A percentile compares a stretch with the other conserved stretches of the same genome.
Conservation (phyloP, 208 protist species). For the Trypanosoma vivax region DNA sequence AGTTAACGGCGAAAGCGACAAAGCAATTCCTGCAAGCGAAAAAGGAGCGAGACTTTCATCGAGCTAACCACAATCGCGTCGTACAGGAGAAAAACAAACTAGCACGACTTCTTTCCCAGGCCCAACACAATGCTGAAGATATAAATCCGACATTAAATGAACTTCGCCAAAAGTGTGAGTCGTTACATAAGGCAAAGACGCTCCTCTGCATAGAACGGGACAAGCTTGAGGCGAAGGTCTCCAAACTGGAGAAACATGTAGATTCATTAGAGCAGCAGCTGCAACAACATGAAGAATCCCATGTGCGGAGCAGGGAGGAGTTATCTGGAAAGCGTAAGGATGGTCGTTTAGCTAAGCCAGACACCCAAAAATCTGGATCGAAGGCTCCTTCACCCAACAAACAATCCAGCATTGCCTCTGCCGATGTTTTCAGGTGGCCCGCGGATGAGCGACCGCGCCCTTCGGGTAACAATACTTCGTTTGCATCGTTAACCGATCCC, state of each 20-base stretch:
- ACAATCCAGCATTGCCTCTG: neutral
- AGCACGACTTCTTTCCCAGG: slow-evolving; percentile 60
- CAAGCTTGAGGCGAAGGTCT: slow-evolving; percentile 50
- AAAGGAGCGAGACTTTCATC: slow-evolving; percentile 89
- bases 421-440: slow-evolving; percentile 50
- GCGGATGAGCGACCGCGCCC: slow-evolving; percentile 46
- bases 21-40: slow-evolving; percentile 73
- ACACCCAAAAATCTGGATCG: slow-evolving; percentile 7
- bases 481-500: slow-evolving; percentile 16
- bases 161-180: slow-evolving; percentile 73
- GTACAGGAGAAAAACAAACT: slow-evolving; percentile 84
- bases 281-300: neutral
- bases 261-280: slow-evolving; percentile 39
- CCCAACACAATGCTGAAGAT: slow-evolving; percentile 60
- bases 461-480: neutral
- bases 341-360: neutral
- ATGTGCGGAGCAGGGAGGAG: slow-evolving; percentile 6
- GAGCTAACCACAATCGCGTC: slow-evolving; percentile 77
- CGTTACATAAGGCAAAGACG: slow-evolving; percentile 76
- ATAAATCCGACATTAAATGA: slow-evolving; percentile 79
- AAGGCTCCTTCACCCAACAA: slow-evolving; percentile 3
- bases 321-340: slow-evolving; percentile 10
- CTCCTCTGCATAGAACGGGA: slow-evolving; percentile 77
- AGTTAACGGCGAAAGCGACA: slow-evolving; percentile 68
- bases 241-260: slow-evolving; percentile 59